These are phyloP conservation scores for Colletotrichum somersetense DNA, from an alignment of 2,329 filamentous ascomycete species.

Conservation along the genomic window DNA sequence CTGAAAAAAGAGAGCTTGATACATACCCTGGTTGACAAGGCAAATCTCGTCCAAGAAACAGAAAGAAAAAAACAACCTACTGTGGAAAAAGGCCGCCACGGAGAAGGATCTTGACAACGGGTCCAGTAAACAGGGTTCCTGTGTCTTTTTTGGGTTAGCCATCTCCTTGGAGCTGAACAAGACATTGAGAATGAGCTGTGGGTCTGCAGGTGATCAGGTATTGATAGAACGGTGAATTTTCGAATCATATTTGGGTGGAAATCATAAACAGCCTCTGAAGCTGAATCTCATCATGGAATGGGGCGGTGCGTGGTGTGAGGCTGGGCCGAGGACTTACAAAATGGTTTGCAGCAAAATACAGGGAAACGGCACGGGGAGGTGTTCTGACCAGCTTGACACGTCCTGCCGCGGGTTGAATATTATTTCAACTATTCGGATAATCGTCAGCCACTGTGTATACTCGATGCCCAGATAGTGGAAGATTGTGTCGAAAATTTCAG, in stretches of 20 bases:
- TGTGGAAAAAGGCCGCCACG: no score
- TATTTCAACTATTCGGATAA: neutral
- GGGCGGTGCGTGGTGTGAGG: neutral
- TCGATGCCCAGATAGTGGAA: neutral
- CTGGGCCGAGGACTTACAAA: neutral
- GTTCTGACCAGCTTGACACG: no score
- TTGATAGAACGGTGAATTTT: constrained; percentile 51
- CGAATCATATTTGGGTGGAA: constrained; percentile 50
- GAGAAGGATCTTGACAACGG: neutral
- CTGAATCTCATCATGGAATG: constrained; percentile 53
- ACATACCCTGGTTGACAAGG: neutral
- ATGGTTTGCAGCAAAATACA: neutral
- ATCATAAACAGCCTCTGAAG: constrained; percentile 64
- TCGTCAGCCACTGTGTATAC: neutral
- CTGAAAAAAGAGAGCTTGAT: no score
- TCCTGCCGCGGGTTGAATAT: neutral
- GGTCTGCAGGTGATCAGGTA: constrained; percentile 29
- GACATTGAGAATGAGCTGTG: neutral
- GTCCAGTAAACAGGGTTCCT: neutral
- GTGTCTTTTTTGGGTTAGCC: neutral
- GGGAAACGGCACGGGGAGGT: neutral
- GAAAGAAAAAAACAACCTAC: neutral
- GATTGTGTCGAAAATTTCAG: constrained; percentile 11
- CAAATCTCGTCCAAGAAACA: neutral
- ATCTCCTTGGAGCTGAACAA: neutral